Evolutionary conservation across 192 early-diverging fungal genomes (phyloP).

Genomic region (Coemansia aciculifera): DNA sequence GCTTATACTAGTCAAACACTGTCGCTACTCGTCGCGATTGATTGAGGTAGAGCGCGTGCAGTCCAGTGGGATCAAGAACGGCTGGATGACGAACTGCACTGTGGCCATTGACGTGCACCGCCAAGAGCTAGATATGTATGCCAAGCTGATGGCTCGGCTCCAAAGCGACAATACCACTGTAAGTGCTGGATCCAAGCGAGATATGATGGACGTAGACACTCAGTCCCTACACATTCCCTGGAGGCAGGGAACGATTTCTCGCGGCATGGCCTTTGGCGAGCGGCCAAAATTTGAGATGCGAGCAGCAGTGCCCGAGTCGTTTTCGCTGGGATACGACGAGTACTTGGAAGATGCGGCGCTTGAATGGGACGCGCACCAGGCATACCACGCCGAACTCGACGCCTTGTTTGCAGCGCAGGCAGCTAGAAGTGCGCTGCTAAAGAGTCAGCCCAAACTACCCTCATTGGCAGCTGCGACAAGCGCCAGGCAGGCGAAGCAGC

Average conservation of each 20-base stretch:
- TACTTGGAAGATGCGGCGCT: slow-evolving; percentile 60
- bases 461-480: not conserved
- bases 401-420: slow-evolving; percentile 44
- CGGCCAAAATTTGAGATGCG: slow-evolving; percentile 32
- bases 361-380: slow-evolving; percentile 48
- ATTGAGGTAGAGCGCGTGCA: slow-evolving; percentile 68
- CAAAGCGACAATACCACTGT: slow-evolving; percentile 20
- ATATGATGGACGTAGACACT: slow-evolving; percentile 21
- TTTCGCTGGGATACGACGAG: slow-evolving; percentile 50
- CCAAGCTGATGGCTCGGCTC: slow-evolving; percentile 47
- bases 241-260: slow-evolving; percentile 17
- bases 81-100: slow-evolving; percentile 53
- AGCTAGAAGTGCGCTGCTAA: slow-evolving; percentile 18
- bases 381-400: slow-evolving; percentile 48
- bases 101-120: slow-evolving; percentile 52
- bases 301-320: slow-evolving; percentile 35
- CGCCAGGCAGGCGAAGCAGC: slow-evolving; percentile 22
- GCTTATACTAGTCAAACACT: slow-evolving; percentile 73
- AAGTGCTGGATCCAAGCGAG: slow-evolving; percentile 2
- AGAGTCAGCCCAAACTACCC: not conserved
- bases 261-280: not conserved
- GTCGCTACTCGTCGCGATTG: slow-evolving; percentile 71
- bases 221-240: slow-evolving; percentile 42
- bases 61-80: slow-evolving; percentile 24
- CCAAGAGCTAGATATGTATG: slow-evolving; percentile 56